Percentiles rank a stretch among this genome's conserved stretches.
Evolutionary conservation across 148 eudicot species (phyloP).

Genomic region (Heliosperma pusillum): DNA sequence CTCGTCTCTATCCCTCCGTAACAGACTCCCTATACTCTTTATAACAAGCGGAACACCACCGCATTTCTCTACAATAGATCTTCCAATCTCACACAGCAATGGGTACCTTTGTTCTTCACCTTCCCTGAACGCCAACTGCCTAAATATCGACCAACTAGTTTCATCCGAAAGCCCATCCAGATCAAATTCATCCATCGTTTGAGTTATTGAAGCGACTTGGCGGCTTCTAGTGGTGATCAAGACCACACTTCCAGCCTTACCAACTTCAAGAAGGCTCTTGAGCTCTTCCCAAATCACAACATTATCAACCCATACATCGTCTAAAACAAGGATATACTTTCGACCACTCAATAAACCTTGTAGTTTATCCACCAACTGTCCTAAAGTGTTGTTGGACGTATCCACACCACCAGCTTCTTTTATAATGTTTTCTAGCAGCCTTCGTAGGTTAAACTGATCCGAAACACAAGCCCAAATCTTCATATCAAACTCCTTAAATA

Average conservation of each 20-base stretch:
- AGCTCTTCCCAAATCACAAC: constrained; percentile 15
- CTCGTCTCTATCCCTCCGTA: neutral
- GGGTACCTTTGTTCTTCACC: constrained; percentile 14
- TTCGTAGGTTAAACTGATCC: constrained; percentile 12
- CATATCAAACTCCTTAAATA: constrained; percentile 9
- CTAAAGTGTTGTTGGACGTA: neutral
- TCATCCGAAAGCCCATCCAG: constrained; percentile 11
- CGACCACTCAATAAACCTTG: neutral
- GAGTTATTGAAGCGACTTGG: constrained; percentile 14
- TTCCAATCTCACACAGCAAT: constrained; percentile 20
- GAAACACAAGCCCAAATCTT: constrained; percentile 36
- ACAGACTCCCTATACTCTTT: constrained; percentile 24
- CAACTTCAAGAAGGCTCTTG: constrained; percentile 9
- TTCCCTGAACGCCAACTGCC: constrained; percentile 23
- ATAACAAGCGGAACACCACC: constrained; percentile 40
- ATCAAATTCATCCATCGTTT: neutral
- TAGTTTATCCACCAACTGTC: constrained; percentile 5
- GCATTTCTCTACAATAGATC: constrained; percentile 29
- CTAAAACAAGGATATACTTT: constrained; percentile 27
- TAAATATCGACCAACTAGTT: constrained; percentile 25
- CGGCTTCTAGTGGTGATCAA: constrained; percentile 25
- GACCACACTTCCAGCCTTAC: constrained; percentile 18
- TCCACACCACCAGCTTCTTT: neutral
- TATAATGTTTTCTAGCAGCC: constrained; percentile 19
- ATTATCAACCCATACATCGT: constrained; percentile 33